These are phyloP conservation scores for Scheffersomyces insectosa DNA, from an alignment of 1,139 yeast genomes.

Conservation along the genomic window DNA sequence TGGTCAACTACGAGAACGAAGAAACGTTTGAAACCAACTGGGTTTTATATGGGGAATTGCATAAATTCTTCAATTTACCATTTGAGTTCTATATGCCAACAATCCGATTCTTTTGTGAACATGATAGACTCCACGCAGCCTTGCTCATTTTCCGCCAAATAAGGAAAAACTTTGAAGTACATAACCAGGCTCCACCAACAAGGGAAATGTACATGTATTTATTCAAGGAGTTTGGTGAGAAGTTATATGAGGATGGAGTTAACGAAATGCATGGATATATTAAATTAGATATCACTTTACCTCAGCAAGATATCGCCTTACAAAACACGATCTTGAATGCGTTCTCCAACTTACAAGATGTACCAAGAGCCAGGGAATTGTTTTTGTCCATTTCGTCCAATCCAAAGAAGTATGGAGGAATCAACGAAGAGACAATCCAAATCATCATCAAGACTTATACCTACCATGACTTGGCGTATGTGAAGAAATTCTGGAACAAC, in stretches of 20 bases:
- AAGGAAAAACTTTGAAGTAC: constrained; percentile 54
- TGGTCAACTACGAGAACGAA: constrained; percentile 42
- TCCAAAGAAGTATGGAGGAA: constrained; percentile 49
- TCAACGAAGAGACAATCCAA: constrained; percentile 69
- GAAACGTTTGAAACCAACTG: constrained; percentile 54
- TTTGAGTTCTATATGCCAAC: constrained; percentile 60
- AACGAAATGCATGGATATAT: constrained; percentile 63
- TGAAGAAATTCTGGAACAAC: constrained; percentile 63
- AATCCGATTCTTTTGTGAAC: constrained; percentile 58
- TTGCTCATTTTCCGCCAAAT: constrained; percentile 64
- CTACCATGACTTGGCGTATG: constrained; percentile 58
- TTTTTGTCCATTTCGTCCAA: constrained; percentile 60
- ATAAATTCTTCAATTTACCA: constrained; percentile 60
- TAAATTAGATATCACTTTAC: constrained; percentile 62
- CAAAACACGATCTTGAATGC: constrained; percentile 69
- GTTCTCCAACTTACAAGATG: constrained; percentile 62
- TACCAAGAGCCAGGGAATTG: constrained; percentile 58
- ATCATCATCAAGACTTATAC: constrained; percentile 72
- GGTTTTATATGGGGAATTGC: constrained; percentile 62
- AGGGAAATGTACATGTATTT: constrained; percentile 63
- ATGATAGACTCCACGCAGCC: constrained; percentile 64
- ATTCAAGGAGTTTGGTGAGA: constrained; percentile 62
- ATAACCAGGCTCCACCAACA: constrained; percentile 56
- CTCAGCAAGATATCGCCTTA: constrained; percentile 56
- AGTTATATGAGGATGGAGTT: constrained; percentile 67